These are phyloP conservation scores for Auricularia sp. DNA, from an alignment of 768 basidiomycete genomes.

Conservation along the genomic window DNA sequence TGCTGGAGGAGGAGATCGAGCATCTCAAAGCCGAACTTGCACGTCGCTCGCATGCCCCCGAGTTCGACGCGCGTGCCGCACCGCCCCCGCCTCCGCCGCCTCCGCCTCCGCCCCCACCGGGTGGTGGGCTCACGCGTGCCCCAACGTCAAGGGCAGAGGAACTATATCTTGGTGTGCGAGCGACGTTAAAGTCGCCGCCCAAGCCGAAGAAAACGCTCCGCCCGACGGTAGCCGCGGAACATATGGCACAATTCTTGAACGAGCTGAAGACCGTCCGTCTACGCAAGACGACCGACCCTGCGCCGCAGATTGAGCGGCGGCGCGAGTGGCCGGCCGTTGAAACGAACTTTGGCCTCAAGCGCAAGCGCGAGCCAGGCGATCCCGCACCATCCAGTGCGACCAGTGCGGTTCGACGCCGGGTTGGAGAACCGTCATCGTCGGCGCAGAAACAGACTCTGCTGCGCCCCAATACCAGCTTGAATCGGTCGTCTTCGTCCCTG, in stretches of 20 bases:
- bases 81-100: constrained; percentile 36
- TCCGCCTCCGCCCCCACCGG: constrained; percentile 21
- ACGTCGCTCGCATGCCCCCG: not conserved
- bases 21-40: constrained; percentile 46
- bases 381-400: not conserved
- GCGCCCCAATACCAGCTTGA: not conserved
- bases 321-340: not conserved
- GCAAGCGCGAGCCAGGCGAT: not conserved
- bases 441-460: not conserved
- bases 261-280: constrained; percentile 71
- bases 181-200: not conserved
- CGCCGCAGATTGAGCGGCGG: not conserved
- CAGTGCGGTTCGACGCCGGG: not conserved
- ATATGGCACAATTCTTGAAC: constrained; percentile 72
- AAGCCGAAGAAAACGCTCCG: constrained; percentile 37
- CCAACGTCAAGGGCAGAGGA: not conserved
- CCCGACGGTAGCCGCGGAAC: constrained; percentile 62
- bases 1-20: constrained; percentile 37
- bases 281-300: constrained; percentile 27
- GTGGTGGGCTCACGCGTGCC: constrained; percentile 5
- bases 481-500: not conserved
- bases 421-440: not conserved
- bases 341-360: not conserved
- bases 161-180: not conserved
- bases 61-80: constrained; percentile 10